Conservation (phyloP, 1,284 basidiomycete genomes). For the Tilletia caries region DNA sequence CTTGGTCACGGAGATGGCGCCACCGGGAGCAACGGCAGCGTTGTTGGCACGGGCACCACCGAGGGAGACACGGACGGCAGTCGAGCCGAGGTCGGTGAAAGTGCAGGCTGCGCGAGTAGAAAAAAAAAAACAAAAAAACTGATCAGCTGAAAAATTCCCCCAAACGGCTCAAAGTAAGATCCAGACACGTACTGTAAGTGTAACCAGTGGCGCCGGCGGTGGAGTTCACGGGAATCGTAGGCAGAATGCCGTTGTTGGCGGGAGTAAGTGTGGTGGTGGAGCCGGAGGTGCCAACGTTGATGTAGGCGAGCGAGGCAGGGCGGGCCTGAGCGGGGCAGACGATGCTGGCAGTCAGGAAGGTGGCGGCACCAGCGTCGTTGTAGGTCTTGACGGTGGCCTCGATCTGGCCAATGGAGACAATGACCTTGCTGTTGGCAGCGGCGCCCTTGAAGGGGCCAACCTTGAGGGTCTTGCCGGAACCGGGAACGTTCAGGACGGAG, state of each 20-base stretch:
- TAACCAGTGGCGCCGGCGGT: conserved; percentile 12
- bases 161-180: too few species aligned
- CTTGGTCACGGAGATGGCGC: background rate
- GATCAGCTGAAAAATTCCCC: too few species aligned
- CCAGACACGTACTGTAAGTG: conserved; percentile 7
- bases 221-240: conserved; percentile 9
- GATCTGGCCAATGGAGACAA: conserved; percentile 4
- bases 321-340: conserved; percentile 9
- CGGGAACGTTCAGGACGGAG: conserved; percentile 9
- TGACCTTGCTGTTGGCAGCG: conserved; percentile 3
- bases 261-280: conserved; percentile 9
- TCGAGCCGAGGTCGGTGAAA: conserved; percentile 9
- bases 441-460: conserved; percentile 12
- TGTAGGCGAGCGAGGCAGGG: conserved; percentile 11
- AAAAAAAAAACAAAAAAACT: too few species aligned
- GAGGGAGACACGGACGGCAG: background rate
- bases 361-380: background rate
- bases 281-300: background rate
- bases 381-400: conserved; percentile 1
- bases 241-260: background rate
- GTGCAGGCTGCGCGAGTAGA: background rate
- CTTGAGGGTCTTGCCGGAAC: conserved; percentile 5
- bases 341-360: conserved; percentile 9
- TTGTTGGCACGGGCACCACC: conserved; percentile 6
- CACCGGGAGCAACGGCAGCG: conserved; percentile 10